Conservation (phyloP, 192 early-diverging fungal species). For the Rhizophagus sp. region DNA sequence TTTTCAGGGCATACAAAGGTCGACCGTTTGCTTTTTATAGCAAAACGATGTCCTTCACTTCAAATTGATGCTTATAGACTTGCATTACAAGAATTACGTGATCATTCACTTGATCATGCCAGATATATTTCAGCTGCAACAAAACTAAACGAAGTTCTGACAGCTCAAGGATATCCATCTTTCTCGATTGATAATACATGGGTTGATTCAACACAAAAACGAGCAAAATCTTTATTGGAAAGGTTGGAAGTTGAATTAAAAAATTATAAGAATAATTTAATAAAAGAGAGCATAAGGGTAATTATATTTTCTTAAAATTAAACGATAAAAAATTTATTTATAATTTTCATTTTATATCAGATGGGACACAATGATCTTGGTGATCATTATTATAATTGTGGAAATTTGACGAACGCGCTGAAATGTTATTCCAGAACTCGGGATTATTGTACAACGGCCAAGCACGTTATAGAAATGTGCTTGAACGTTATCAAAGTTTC, state of each 20-base stretch:
- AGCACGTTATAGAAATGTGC: conserved; percentile 81
- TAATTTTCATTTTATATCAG: conserved; percentile 42
- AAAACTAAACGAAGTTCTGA: conserved; percentile 58
- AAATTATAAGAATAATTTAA: conserved; percentile 71
- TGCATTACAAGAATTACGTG: conserved; percentile 61
- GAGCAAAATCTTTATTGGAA: conserved; percentile 52
- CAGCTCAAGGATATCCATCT: conserved; percentile 34
- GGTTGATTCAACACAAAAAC: conserved; percentile 51
- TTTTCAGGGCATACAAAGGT: conserved; percentile 65
- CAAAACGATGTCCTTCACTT: conserved; percentile 65
- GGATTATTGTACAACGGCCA: conserved; percentile 77
- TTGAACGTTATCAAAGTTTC: conserved; percentile 77
- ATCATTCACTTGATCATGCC: conserved; percentile 46
- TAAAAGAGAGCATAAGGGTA: conserved; percentile 88
- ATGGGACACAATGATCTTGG: conserved; percentile 82
- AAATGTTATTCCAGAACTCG: conserved; percentile 68
- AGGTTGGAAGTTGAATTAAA: conserved; percentile 78
- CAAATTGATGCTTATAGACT: conserved; percentile 65
- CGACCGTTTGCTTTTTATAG: conserved; percentile 74
- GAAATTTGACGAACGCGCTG: conserved; percentile 66
- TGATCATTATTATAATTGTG: conserved; percentile 71
- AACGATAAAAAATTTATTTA: background rate
- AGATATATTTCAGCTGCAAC: conserved; percentile 53
- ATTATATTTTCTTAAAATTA: conserved; percentile 3
- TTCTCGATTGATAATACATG: conserved; percentile 47